Percentiles rank a stretch among this genome's conserved stretches.
Conservation (phyloP, 2,329 filamentous ascomycete species). For the Ceratocystiopsis sp. region DNA sequence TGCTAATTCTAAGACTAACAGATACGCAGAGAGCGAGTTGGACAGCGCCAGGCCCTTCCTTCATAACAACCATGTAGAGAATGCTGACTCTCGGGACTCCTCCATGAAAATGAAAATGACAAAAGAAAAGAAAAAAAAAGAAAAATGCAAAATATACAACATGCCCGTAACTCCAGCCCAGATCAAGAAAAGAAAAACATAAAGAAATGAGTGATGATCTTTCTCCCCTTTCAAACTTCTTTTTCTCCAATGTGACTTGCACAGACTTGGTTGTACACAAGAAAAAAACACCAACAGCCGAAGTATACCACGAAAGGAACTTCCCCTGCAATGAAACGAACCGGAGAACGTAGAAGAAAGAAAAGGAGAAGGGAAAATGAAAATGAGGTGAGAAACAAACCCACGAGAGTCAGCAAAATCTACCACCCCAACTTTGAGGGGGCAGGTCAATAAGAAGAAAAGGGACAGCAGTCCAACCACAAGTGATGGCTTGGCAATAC, state of each 20-base stretch:
- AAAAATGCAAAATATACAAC: background rate
- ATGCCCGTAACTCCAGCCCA: no score
- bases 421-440: constrained; percentile 1
- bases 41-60: constrained; percentile 16
- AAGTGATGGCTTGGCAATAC: constrained; percentile 30
- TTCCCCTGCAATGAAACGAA: background rate
- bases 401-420: constrained; percentile 11
- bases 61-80: constrained; percentile 12
- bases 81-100: constrained; percentile 11
- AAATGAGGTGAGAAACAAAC: constrained; percentile 2
- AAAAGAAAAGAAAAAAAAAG: background rate
- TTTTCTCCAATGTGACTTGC: constrained; percentile 13
- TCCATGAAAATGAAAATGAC: background rate
- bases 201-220: background rate
- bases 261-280: constrained; percentile 8
- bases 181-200: background rate
- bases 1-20: constrained; percentile 26
- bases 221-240: constrained; percentile 3
- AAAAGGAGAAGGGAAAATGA: background rate
- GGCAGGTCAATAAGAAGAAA: constrained; percentile 2
- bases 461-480: constrained; percentile 33
- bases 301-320: background rate
- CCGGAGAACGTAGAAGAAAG: background rate
- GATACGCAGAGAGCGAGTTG: constrained; percentile 51
- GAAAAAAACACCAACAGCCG: background rate